These are phyloP conservation scores for Neonectria coccinea DNA, from an alignment of 2,329 filamentous ascomycete species.

Conservation along the genomic window DNA sequence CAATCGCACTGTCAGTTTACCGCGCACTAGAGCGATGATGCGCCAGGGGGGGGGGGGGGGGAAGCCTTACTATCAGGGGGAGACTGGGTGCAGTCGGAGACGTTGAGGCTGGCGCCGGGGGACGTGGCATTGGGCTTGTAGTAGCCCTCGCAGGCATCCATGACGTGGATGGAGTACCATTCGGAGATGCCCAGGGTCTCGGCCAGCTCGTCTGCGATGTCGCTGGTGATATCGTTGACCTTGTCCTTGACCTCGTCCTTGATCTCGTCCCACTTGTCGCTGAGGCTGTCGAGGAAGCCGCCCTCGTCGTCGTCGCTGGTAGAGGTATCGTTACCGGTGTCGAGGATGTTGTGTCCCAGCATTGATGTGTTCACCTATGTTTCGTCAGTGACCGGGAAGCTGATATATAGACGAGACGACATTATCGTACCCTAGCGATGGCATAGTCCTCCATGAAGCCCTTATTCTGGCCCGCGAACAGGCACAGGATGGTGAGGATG, in stretches of 20 bases:
- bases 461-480: slow-evolving; percentile 55
- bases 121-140: slow-evolving; percentile 58
- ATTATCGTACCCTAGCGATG: slow-evolving; percentile 51
- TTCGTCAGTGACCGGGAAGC: slow-evolving; percentile 9
- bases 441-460: slow-evolving; percentile 60
- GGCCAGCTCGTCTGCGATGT: slow-evolving; percentile 55
- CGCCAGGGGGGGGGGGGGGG: fast-evolving
- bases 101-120: slow-evolving; percentile 53
- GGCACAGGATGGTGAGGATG: slow-evolving; percentile 54
- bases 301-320: slow-evolving; percentile 40
- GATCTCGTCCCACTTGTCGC: slow-evolving; percentile 47
- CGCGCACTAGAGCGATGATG: not conserved
- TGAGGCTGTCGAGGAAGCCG: slow-evolving; percentile 46
- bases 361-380: slow-evolving; percentile 54
- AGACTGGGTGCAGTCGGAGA: slow-evolving; percentile 58
- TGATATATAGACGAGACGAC: not conserved
- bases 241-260: slow-evolving; percentile 52
- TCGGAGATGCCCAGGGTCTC: slow-evolving; percentile 60
- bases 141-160: slow-evolving; percentile 60
- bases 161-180: slow-evolving; percentile 65
- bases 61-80: slow-evolving; percentile 53
- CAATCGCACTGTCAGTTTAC: slow-evolving; percentile 13
- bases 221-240: slow-evolving; percentile 55
- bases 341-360: slow-evolving; percentile 52
- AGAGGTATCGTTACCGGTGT: slow-evolving; percentile 41